These are phyloP conservation scores for Pueraria montana DNA, from an alignment of 306 rosid genomes.

Conservation along the genomic window DNA sequence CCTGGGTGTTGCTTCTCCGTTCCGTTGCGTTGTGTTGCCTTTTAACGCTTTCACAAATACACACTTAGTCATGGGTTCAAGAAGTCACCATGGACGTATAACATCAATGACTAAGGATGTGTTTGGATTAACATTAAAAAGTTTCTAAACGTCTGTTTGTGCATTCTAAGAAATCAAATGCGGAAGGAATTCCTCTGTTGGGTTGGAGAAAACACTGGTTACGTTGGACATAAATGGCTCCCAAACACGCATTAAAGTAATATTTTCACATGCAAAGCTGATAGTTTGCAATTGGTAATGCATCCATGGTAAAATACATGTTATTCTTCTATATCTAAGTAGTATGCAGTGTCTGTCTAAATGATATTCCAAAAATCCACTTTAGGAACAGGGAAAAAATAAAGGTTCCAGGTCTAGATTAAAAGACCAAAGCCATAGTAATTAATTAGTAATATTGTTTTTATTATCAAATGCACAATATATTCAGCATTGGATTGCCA, in stretches of 20 bases:
- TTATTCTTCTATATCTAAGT: neutral
- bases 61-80: neutral
- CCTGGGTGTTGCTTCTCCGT: too few species aligned
- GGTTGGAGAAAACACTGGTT: too few species aligned
- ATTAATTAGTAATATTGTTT: neutral
- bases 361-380: too few species aligned
- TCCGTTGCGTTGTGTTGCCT: too few species aligned
- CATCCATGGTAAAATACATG: neutral
- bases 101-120: neutral
- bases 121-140: too few species aligned
- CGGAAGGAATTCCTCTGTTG: too few species aligned
- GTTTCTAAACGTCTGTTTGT: too few species aligned
- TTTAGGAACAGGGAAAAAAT: neutral
- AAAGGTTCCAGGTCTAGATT: neutral
- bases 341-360: neutral
- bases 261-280: conserved; percentile 4
- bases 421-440: neutral
- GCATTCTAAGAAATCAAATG: too few species aligned
- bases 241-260: too few species aligned
- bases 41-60: too few species aligned
- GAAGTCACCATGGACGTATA: neutral
- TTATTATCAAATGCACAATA: neutral
- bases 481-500: neutral
- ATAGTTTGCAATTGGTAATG: neutral
- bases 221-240: too few species aligned